Percentiles rank a stretch among this genome's conserved stretches.
These are phyloP conservation scores for Phytophthora melonis DNA, from an alignment of 352 stramenopile genomes.

Conservation along the genomic window DNA sequence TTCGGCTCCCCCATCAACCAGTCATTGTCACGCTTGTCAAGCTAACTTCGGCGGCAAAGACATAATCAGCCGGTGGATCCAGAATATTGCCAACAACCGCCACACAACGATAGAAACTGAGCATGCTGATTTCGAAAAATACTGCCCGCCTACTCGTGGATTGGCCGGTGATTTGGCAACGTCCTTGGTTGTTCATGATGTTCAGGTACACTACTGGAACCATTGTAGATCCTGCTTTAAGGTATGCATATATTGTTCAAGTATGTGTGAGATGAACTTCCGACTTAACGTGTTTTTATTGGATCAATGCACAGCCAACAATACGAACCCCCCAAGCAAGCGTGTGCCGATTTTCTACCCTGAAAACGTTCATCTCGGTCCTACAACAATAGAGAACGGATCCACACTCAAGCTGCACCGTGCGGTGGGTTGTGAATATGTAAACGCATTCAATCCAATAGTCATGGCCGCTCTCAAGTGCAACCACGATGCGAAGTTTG, in stretches of 20 bases:
- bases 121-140: constrained; percentile 10
- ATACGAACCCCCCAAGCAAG: constrained; percentile 18
- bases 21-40: not conserved
- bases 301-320: constrained; percentile 6
- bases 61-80: not conserved
- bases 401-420: constrained; percentile 11
- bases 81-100: not conserved
- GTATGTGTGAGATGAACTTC: not conserved
- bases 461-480: constrained; percentile 33
- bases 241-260: not conserved
- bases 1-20: not conserved
- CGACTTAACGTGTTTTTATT: not conserved
- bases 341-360: constrained; percentile 36
- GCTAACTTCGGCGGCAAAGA: not conserved
- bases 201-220: constrained; percentile 24
- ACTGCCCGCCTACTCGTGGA: not conserved
- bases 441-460: constrained; percentile 36
- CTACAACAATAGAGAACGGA: constrained; percentile 1
- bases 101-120: not conserved
- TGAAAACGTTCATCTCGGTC: not conserved
- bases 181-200: constrained; percentile 11
- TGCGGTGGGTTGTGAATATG: constrained; percentile 35
- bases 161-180: not conserved
- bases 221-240: constrained; percentile 29
- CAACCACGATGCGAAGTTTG: constrained; percentile 40